Conservation (phyloP, 2,329 filamentous ascomycete species). For the Geosmithia flava region DNA sequence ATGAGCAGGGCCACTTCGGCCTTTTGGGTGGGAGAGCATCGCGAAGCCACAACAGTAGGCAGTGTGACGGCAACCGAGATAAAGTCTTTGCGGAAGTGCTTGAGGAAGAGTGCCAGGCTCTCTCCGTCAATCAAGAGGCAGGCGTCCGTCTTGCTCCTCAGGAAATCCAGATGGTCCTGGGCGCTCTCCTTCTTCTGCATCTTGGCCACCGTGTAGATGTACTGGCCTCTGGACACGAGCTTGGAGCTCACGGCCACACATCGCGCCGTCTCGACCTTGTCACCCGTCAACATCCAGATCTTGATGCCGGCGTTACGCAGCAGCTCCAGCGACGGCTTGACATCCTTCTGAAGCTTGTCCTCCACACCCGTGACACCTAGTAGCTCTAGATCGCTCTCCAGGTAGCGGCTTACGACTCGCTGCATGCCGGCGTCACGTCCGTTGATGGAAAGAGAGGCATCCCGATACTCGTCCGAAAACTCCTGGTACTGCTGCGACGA, state of each 20-base stretch:
- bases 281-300: constrained; percentile 99
- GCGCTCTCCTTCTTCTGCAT: constrained; percentile 74
- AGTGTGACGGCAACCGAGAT: constrained; percentile 78
- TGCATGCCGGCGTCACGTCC: constrained; percentile 76
- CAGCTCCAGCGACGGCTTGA: constrained; percentile 89
- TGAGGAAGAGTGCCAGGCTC: constrained; percentile 72
- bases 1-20: constrained; percentile 88
- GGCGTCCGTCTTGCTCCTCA: constrained; percentile 74
- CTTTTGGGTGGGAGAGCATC: constrained; percentile 94
- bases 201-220: constrained; percentile 86
- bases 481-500: constrained; percentile 68
- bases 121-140: constrained; percentile 93
- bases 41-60: constrained; percentile 88
- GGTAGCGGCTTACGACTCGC: constrained; percentile 62
- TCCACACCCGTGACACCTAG: constrained; percentile 97
- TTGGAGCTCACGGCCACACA: constrained; percentile 95
- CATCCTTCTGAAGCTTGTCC: constrained; percentile 89
- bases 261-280: constrained; percentile 95
- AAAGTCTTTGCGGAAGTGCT: constrained; percentile 72
- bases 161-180: constrained; percentile 77
- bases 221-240: constrained; percentile 83
- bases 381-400: constrained; percentile 83
- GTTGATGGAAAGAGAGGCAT: constrained; percentile 69
- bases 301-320: constrained; percentile 96
- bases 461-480: constrained; percentile 62